Conservation (phyloP, 768 basidiomycete genomes). For the Rhodotorula kratochvilovae region DNA sequence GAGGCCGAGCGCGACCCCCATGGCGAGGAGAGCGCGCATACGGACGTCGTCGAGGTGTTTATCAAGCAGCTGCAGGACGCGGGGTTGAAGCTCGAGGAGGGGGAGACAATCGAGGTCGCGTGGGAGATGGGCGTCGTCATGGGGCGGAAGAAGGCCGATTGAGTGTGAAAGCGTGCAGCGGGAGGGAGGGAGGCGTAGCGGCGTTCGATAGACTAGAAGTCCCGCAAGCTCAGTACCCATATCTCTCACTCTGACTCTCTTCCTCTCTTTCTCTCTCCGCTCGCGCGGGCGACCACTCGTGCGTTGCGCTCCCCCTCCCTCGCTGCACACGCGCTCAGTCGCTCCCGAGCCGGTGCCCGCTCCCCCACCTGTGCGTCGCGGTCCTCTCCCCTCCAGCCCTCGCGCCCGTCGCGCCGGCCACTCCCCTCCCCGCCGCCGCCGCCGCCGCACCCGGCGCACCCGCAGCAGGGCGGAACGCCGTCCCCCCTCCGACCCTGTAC, state of each 20-base stretch:
- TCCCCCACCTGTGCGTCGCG: conserved; percentile 35
- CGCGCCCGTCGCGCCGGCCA: not conserved
- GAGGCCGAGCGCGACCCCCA: conserved; percentile 47
- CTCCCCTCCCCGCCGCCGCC: not conserved
- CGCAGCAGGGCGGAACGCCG: conserved; percentile 8
- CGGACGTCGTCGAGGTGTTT: conserved; percentile 21
- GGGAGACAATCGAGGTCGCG: conserved; percentile 44
- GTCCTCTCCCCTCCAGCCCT: conserved; percentile 1
- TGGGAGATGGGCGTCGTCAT: conserved; percentile 47
- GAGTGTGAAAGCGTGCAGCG: too few species aligned
- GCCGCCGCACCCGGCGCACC: not conserved
- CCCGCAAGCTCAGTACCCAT: too few species aligned
- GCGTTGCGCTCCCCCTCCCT: too few species aligned
- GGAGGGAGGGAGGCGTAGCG: too few species aligned
- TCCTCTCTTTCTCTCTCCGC: too few species aligned
- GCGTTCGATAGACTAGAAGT: too few species aligned
- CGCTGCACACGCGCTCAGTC: too few species aligned
- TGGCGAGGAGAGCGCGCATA: conserved; percentile 6
- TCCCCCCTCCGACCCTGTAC: conserved; percentile 17
- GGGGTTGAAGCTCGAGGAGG: conserved; percentile 34
- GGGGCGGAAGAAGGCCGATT: conserved; percentile 37
- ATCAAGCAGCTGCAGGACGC: conserved; percentile 27
- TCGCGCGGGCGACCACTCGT: too few species aligned
- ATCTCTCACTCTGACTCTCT: too few species aligned
- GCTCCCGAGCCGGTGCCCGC: conserved; percentile 34